Conservation (phyloP, 1,284 basidiomycete species). For the Malassezia brasiliensis region DNA sequence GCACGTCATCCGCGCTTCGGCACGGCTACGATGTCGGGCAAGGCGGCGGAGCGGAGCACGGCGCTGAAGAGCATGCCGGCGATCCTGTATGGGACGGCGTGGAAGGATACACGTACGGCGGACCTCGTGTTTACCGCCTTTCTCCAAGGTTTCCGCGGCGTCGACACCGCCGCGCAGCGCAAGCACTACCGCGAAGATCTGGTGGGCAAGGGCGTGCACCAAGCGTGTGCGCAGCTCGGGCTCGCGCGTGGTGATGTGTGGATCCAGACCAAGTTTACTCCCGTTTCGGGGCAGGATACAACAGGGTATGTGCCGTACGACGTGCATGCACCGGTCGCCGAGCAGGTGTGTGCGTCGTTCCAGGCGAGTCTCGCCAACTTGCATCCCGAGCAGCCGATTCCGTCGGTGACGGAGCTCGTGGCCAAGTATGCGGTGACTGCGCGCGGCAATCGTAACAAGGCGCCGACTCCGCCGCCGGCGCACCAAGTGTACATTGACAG, state of each 20-base stretch:
- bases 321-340: slow-evolving; percentile 21
- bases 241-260: slow-evolving; percentile 28
- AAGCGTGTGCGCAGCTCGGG: slow-evolving; percentile 20
- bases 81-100: slow-evolving; percentile 44
- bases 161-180: slow-evolving; percentile 42
- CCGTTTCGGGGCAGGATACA: slow-evolving; percentile 33
- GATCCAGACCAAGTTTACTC: slow-evolving; percentile 45
- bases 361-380: slow-evolving; percentile 22
- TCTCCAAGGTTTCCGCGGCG: slow-evolving; percentile 34
- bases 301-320: slow-evolving; percentile 26
- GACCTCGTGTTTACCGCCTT: slow-evolving; percentile 35
- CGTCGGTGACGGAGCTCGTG: slow-evolving; percentile 13
- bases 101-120: slow-evolving; percentile 34
- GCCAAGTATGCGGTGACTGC: slow-evolving; percentile 19
- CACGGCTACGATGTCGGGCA: background rate
- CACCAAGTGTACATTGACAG: slow-evolving; percentile 34
- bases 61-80: slow-evolving; percentile 21
- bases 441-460: background rate
- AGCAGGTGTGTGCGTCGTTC: slow-evolving; percentile 30
- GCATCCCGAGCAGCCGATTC: slow-evolving; percentile 19
- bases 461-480: background rate
- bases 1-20: background rate
- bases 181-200: slow-evolving; percentile 46
- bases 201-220: slow-evolving; percentile 32
- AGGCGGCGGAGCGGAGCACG: background rate